Percentiles rank a stretch among this genome's conserved stretches.
phyloP scores from a whole-genome alignment of 228 moss, liverwort and hornwort species.

The Sphagnum fallax region DNA sequence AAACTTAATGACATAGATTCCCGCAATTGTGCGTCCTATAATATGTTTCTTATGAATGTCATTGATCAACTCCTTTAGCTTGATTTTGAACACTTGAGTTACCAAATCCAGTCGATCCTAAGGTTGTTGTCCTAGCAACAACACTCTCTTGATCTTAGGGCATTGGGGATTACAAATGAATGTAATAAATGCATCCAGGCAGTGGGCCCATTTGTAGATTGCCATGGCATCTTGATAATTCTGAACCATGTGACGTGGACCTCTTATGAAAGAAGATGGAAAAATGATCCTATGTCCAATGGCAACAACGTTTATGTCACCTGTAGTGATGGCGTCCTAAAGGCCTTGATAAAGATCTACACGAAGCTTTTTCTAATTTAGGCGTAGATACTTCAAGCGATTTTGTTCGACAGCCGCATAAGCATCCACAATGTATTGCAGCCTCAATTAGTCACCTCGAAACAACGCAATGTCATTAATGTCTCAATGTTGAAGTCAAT shows the following conservation, averaged over 20 bases:
- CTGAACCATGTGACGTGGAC: background rate
- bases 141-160: background rate
- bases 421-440: background rate
- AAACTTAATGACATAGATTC: too few species aligned
- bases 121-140: background rate
- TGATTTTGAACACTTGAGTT: background rate
- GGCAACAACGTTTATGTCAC: background rate
- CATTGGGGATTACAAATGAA: constrained; percentile 1
- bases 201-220: background rate
- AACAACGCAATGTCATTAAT: too few species aligned
- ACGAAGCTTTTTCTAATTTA: background rate
- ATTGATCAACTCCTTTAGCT: background rate
- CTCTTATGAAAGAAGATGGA: background rate
- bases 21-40: too few species aligned
- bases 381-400: background rate
- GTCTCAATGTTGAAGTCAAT: too few species aligned
- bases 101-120: constrained; percentile 2
- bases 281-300: background rate
- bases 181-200: constrained; percentile 1
- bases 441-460: background rate
- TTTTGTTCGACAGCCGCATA: background rate
- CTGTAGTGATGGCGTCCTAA: background rate
- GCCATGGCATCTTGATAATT: constrained; percentile 1
- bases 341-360: constrained; percentile 1
- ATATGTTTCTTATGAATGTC: background rate